A percentile compares a stretch with the other conserved stretches of the same genome.
Conservation (phyloP, 768 basidiomycete species). For the Xanthoconium stramineum region DNA sequence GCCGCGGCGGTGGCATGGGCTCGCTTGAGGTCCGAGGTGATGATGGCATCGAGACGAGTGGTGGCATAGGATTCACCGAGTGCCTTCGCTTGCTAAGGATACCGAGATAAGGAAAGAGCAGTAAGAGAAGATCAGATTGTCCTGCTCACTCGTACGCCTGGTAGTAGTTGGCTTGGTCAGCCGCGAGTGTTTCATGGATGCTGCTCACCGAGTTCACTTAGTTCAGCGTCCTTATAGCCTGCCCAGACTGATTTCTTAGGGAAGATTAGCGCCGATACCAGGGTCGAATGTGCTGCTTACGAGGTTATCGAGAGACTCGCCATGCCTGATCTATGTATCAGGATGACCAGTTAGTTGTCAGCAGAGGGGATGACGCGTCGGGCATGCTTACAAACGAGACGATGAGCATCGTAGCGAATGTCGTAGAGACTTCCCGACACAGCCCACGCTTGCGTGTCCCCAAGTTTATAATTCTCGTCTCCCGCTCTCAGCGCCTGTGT, state of each 20-base stretch:
- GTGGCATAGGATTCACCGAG: slow-evolving; percentile 51
- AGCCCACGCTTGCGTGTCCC: slow-evolving; percentile 25
- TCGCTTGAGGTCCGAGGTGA: slow-evolving; percentile 66
- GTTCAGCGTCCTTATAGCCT: slow-evolving; percentile 69
- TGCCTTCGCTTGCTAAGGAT: slow-evolving; percentile 59
- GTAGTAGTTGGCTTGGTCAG: slow-evolving; percentile 2
- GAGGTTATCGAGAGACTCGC: slow-evolving; percentile 73
- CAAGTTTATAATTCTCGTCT: slow-evolving; percentile 14
- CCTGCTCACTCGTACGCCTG: slow-evolving; percentile 53
- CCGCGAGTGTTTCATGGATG: background rate
- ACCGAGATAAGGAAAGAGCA: background rate
- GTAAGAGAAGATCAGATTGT: background rate
- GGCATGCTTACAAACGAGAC: slow-evolving; percentile 27
- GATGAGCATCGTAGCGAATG: slow-evolving; percentile 16
- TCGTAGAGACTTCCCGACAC: background rate
- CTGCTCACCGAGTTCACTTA: slow-evolving; percentile 68
- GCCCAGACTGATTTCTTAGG: slow-evolving; percentile 58
- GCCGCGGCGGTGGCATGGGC: slow-evolving; percentile 60
- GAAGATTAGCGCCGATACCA: background rate
- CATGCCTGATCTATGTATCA: slow-evolving; percentile 60
- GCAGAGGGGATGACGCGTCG: no score
- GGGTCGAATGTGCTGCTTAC: slow-evolving; percentile 34
- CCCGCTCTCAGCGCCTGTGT: background rate
- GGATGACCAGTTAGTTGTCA: background rate
- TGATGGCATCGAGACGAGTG: slow-evolving; percentile 50